These are phyloP conservation scores for Geum urbanum DNA, from an alignment of 306 rosid species.

Conservation along the genomic window DNA sequence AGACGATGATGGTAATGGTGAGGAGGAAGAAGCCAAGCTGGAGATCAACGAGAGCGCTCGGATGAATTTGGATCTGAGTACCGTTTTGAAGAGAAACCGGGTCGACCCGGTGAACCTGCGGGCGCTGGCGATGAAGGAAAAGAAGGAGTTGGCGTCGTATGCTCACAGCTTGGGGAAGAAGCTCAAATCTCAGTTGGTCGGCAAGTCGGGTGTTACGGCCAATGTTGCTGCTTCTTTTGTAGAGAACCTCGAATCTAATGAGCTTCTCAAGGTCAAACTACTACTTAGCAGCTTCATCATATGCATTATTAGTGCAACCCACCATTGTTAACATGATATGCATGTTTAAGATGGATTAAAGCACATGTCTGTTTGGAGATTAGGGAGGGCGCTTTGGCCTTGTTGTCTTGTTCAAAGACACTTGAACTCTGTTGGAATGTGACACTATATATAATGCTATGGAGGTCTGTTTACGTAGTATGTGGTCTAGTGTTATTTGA, in stretches of 20 bases:
- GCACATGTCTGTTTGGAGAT: not conserved
- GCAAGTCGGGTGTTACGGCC: slow-evolving; percentile 76
- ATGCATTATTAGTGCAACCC: no score
- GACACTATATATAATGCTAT: no score
- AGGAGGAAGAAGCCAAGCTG: slow-evolving; percentile 18
- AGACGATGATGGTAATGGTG: slow-evolving; percentile 20
- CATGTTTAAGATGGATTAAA: not conserved
- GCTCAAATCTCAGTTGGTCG: slow-evolving; percentile 85
- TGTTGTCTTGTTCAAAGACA: no score
- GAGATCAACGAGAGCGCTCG: slow-evolving; percentile 26
- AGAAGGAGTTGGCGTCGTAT: slow-evolving; percentile 75
- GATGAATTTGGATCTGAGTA: slow-evolving; percentile 22
- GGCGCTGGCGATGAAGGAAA: slow-evolving; percentile 65
- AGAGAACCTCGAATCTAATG: slow-evolving; percentile 85
- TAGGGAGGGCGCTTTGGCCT: not conserved
- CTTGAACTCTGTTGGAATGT: no score
- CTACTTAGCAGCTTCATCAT: no score
- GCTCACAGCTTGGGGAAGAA: slow-evolving; percentile 89
- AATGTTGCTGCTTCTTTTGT: slow-evolving; percentile 64
- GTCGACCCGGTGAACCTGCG: slow-evolving; percentile 54
- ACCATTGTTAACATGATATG: not conserved
- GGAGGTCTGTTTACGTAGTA: no score
- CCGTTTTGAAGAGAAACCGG: slow-evolving; percentile 41
- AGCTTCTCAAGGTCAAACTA: slow-evolving; percentile 74
- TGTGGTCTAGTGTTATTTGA: no score